phyloP scores from a whole-genome alignment of 495 filamentous ascomycete genomes.

The Penicillium canescens region DNA sequence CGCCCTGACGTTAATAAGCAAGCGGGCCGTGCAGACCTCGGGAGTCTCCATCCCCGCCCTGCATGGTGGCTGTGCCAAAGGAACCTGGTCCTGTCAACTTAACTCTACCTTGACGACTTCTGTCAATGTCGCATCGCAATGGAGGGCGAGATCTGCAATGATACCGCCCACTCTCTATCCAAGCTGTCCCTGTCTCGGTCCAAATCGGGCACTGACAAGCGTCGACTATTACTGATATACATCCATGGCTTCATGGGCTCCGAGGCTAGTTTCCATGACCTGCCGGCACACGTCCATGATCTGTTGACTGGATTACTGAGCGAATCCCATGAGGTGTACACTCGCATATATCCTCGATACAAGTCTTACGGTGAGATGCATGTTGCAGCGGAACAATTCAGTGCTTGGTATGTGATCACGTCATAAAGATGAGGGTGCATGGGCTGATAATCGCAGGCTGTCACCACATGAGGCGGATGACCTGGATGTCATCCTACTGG shows the following conservation, averaged over 20 bases:
- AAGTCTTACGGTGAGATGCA: slow-evolving; percentile 75
- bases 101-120: too few relatives aligned
- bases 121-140: not conserved
- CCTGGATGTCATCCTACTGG: slow-evolving; percentile 81
- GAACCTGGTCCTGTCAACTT: not conserved
- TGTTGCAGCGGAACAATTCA: slow-evolving; percentile 78
- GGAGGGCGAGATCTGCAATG: slow-evolving; percentile 12
- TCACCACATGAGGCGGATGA: slow-evolving; percentile 70
- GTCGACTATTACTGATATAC: slow-evolving; percentile 77
- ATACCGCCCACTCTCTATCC: slow-evolving; percentile 7
- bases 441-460: slow-evolving; percentile 50
- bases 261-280: slow-evolving; percentile 82
- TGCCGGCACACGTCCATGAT: slow-evolving; percentile 85
- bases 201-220: slow-evolving; percentile 15
- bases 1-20: too few relatives aligned
- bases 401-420: slow-evolving; percentile 59
- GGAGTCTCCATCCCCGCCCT: too few relatives aligned
- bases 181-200: slow-evolving; percentile 19
- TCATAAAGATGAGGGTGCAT: not conserved
- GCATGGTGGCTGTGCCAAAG: too few relatives aligned
- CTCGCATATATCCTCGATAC: slow-evolving; percentile 91
- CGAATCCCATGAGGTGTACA: slow-evolving; percentile 78
- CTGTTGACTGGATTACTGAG: slow-evolving; percentile 65
- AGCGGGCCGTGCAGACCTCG: too few relatives aligned
- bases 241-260: slow-evolving; percentile 94